Evolutionary conservation across 805 yeast species (phyloP).

Genomic region (Kurtzmaniella cleridarum): DNA sequence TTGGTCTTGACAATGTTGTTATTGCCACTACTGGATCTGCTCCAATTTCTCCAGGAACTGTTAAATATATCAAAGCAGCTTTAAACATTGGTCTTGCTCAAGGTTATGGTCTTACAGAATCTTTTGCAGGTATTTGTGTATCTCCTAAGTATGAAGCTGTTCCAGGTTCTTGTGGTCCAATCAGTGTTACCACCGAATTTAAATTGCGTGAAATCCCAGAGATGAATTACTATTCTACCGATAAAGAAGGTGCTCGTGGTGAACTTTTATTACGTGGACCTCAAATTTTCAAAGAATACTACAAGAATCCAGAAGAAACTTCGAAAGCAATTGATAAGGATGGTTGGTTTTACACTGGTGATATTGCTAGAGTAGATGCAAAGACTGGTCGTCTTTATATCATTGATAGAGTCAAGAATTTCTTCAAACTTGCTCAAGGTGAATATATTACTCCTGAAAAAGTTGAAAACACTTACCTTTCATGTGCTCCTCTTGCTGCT

Average conservation of each 20-base stretch:
- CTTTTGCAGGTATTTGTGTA: constrained; percentile 17
- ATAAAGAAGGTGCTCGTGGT: constrained; percentile 36
- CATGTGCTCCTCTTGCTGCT: constrained; percentile 42
- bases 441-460: constrained; percentile 71
- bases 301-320: constrained; percentile 53
- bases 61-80: constrained; percentile 20
- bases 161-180: constrained; percentile 23
- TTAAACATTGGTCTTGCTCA: constrained; percentile 23
- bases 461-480: constrained; percentile 58
- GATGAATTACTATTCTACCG: constrained; percentile 14
- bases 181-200: constrained; percentile 14
- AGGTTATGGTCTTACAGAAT: constrained; percentile 32
- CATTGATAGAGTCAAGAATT: constrained; percentile 74
- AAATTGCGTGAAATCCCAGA: constrained; percentile 12
- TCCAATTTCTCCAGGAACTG: constrained; percentile 18
- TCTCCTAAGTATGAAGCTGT: constrained; percentile 13
- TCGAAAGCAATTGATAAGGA: constrained; percentile 45
- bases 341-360: constrained; percentile 62
- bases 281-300: constrained; percentile 53
- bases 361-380: constrained; percentile 49
- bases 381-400: constrained; percentile 50
- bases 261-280: constrained; percentile 64
- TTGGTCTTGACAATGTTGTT: constrained; percentile 30
- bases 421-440: constrained; percentile 55
- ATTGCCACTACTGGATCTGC: constrained; percentile 24